These are phyloP conservation scores for Pelargonium nanum DNA, from an alignment of 345 rosid species.

Conservation along the genomic window DNA sequence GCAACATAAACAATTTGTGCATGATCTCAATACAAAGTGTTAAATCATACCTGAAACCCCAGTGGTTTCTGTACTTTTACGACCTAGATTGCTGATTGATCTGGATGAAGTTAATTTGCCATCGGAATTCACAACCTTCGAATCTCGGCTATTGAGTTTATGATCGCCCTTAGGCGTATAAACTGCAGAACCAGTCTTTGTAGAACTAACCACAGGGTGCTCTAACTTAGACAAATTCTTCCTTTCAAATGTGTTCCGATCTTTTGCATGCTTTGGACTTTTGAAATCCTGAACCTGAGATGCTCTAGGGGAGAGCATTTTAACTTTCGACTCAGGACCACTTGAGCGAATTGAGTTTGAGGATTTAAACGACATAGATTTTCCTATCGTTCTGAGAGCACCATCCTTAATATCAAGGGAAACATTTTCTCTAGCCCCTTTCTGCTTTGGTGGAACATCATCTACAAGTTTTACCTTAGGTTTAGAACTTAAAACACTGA, in stretches of 20 bases:
- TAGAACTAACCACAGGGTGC: constrained; percentile 16
- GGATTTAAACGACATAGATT: constrained; percentile 61
- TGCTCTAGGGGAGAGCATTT: constrained; percentile 36
- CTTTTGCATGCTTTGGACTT: constrained; percentile 48
- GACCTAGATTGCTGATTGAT: constrained; percentile 29
- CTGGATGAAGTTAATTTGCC: constrained; percentile 45
- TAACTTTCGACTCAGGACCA: constrained; percentile 48
- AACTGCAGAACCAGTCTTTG: constrained; percentile 23
- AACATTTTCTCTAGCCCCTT: constrained; percentile 31
- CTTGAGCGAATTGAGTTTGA: constrained; percentile 33
- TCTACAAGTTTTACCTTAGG: constrained; percentile 59
- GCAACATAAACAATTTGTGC: constrained; percentile 2
- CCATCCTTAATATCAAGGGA: constrained; percentile 49
- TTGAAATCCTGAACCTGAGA: constrained; percentile 45
- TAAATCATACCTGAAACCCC: constrained; percentile 45
- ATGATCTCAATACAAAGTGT: constrained; percentile 6
- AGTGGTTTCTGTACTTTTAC: constrained; percentile 34
- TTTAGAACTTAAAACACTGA: constrained; percentile 41
- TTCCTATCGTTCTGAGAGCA: constrained; percentile 39
- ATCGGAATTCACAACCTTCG: constrained; percentile 43
- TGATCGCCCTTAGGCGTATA: constrained; percentile 42
- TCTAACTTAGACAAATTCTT: constrained; percentile 33
- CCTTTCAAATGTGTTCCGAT: constrained; percentile 34
- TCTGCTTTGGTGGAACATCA: constrained; percentile 53
- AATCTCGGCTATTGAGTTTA: constrained; percentile 45